These are phyloP conservation scores for Heliamphora exappendiculata DNA, from an alignment of 148 eudicot species.

Conservation along the genomic window DNA sequence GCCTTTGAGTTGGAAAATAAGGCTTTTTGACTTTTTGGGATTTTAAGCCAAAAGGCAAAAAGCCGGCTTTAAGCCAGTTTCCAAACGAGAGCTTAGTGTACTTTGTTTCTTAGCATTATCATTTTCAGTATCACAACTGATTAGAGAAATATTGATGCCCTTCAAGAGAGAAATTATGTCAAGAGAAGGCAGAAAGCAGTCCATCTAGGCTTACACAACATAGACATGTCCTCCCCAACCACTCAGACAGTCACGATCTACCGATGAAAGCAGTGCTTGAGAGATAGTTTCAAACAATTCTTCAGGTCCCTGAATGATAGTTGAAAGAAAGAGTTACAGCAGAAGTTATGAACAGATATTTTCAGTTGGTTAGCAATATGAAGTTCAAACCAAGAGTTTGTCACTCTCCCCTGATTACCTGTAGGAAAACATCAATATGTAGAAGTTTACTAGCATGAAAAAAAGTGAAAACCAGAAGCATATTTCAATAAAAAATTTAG, in stretches of 20 bases:
- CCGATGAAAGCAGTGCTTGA: slow-evolving; percentile 81
- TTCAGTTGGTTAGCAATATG: background rate
- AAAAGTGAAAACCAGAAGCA: background rate
- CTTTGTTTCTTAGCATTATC: background rate
- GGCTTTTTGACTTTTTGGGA: too few species aligned
- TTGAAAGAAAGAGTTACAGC: background rate
- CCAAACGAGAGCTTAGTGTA: too few species aligned
- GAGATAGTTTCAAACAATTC: slow-evolving; percentile 92
- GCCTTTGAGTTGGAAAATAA: too few species aligned
- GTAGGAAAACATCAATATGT: background rate
- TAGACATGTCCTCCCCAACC: slow-evolving; percentile 99
- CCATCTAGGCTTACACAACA: slow-evolving; percentile 61
- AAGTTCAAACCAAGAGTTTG: background rate
- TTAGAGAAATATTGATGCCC: background rate
- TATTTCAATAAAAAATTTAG: background rate
- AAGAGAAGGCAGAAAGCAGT: background rate
- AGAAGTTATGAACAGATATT: background rate
- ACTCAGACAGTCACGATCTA: slow-evolving; percentile 89
- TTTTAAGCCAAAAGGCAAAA: too few species aligned
- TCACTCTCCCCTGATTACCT: background rate
- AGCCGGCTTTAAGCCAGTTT: too few species aligned
- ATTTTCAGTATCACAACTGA: background rate
- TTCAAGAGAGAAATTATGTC: background rate
- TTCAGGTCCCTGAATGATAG: slow-evolving; percentile 64
- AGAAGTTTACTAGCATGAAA: background rate